A percentile compares a stretch with the other conserved stretches of the same genome.
phyloP scores from a whole-genome alignment of 1,284 basidiomycete genomes.

The Tylopilus sp. region DNA sequence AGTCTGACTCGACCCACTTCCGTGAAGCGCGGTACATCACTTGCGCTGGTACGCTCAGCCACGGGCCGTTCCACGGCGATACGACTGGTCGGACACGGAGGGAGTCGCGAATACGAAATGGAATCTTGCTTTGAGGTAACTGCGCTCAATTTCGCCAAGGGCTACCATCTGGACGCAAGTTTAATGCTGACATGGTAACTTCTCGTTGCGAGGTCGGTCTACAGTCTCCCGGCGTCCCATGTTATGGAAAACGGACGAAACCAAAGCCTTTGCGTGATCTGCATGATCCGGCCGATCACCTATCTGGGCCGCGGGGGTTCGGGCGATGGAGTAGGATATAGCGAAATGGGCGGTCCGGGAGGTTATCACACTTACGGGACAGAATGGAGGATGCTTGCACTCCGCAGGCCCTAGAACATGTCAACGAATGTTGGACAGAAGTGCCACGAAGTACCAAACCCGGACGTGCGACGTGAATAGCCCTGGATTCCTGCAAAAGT shows the following conservation, averaged over 20 bases:
- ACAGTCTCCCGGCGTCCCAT: background rate
- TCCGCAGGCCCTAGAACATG: constrained; percentile 4
- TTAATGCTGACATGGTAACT: constrained; percentile 2
- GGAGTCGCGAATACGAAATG: constrained; percentile 5
- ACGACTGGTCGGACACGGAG: background rate
- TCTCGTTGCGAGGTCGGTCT: constrained; percentile 4
- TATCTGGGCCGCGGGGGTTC: background rate
- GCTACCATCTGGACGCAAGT: constrained; percentile 14
- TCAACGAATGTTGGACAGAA: constrained; percentile 1
- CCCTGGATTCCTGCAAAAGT: constrained; percentile 17
- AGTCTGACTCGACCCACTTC: constrained; percentile 5
- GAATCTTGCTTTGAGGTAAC: constrained; percentile 5
- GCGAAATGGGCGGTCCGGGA: constrained; percentile 1
- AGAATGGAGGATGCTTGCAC: constrained; percentile 9
- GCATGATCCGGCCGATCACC: constrained; percentile 23
- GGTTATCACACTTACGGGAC: constrained; percentile 9
- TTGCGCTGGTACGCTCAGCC: background rate
- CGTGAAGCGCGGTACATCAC: constrained; percentile 3
- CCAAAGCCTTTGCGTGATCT: constrained; percentile 12
- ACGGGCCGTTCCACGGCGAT: constrained; percentile 11
- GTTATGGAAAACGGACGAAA: constrained; percentile 4
- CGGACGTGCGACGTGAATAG: background rate
- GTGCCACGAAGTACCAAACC: background rate
- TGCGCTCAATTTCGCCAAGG: constrained; percentile 2
- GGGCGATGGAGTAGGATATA: background rate